Base-by-base conservation (phyloP, 495 filamentous ascomycete species). In the Aspergillus haitiensis region DNA sequence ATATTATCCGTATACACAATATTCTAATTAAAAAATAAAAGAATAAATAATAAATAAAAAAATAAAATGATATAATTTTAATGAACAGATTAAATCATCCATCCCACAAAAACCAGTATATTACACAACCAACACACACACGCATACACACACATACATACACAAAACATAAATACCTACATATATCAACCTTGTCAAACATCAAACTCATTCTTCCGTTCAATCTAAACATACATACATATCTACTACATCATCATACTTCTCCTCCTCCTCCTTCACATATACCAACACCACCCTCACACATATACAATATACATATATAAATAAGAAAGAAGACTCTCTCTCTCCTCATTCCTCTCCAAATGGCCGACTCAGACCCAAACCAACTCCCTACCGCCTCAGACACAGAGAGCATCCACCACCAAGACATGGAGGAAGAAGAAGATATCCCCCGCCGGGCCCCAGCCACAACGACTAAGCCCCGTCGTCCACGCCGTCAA, bases 341-440 rank as follows among this genome's bases (percentile, higher is more conserved):
- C 1, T 16, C 6, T 18, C 37, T 45, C 40, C 36, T 48, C 32
- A 42, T 36, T 50, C 51, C 64, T 50, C 56, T 39, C 34, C 32
- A 55, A 58, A 55, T 61, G 37, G 46, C 56, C 11, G 47, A 52
- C 33, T 55, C 62, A 37, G 60, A 62, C 6, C 36, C 62, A 32
- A 34, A 66, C 54, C 50, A 40, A 31, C 52, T 62, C 27, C 57
- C 61, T 58, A 49, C 64, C 36, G 73, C 74, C 54, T 72, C 73
- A 52, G 74, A 72, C 58, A 61, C 67, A 13, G 74, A 78, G 62
- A 67, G 65, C 56, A 66, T 77, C 60, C 57, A 65, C 27, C 72
- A 67, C 59, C 66, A 53, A 67, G 66, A 77, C 55, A 77, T 78
- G 75, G 76, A 76, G 13, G 64, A 60, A 66, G 59, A 46, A 21